Base-by-base conservation (phyloP, 305 asterid genomes). In the Fraxinus albicans region DNA sequence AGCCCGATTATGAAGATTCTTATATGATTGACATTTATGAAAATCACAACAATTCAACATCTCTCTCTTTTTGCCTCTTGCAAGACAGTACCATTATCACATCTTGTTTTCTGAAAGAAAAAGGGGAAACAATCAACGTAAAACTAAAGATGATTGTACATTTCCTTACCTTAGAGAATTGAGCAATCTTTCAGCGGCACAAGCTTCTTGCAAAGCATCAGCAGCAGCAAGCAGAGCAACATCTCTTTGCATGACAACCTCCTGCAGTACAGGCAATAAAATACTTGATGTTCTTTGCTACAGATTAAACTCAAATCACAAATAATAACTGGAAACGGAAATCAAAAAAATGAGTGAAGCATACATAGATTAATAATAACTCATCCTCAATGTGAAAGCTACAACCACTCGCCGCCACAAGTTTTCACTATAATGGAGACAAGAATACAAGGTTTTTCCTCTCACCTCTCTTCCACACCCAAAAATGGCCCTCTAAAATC, bases 171-270 rank as follows among this genome's bases (percentile, higher is more conserved):
- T 88, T 81, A 94, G 89, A 80, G 95, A 90, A 87, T 89, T 90
- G 82, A 94, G 94, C 90, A 92, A 79, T 80, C 96, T 93, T 85
- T 94, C 97, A 74, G 95, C 91, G 85, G 90, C 95, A 81, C 96
- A 92, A 72, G 96, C 96, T 81, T 91, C 96, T 83, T 94, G 97
- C 76, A 94, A 86, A 58, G 97, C 95, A 80, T 91, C 94, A 73
- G 89, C 89, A 79, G 98, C 98, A 55, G 93, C 93, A 85, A 83
- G 84, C 80, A 90, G 36, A 38, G 94, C 95, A 77, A 73, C 33
- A 58, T 93, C 97, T 85, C 96, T 85, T 84, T 93, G 94, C 87
- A 83, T 86, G 9, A 83, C 77, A 31, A 91, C 92, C 84, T 93
- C 98, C 97, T 93, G 84, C 67, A 77, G 40, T 21, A 73, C 55